These are phyloP conservation scores for Polygonum maritimum DNA, from an alignment of 148 eudicot species.

Conservation along the genomic window DNA sequence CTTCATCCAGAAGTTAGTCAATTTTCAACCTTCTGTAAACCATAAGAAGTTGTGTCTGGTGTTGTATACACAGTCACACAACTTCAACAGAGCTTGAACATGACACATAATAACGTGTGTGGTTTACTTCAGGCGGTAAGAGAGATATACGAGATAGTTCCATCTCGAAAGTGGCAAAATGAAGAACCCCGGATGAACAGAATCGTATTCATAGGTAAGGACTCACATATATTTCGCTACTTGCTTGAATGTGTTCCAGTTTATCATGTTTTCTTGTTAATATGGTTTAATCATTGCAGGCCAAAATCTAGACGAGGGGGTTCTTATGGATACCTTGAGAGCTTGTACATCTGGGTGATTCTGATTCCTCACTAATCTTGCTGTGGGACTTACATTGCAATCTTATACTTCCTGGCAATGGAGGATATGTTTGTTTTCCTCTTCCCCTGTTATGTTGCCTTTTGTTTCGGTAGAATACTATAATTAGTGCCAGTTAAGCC, in stretches of 20 bases:
- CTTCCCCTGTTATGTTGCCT: not conserved
- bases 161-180: slow-evolving; percentile 67
- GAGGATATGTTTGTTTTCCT: not conserved
- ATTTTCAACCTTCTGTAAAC: not conserved
- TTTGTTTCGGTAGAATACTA: not conserved
- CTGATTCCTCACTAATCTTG: not conserved
- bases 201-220: slow-evolving; percentile 83
- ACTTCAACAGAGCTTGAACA: not conserved
- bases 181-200: slow-evolving; percentile 53
- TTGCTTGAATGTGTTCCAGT: not conserved
- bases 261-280: no score
- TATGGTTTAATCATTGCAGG: slow-evolving; percentile 32
- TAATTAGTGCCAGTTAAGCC: not conserved
- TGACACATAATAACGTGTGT: not conserved
- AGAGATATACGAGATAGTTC: slow-evolving; percentile 89
- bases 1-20: not conserved
- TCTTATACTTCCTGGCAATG: not conserved
- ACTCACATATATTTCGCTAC: not conserved
- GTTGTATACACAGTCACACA: not conserved
- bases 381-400: not conserved
- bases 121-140: slow-evolving; percentile 60
- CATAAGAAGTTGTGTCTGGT: not conserved
- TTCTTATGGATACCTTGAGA: slow-evolving; percentile 49
- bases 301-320: slow-evolving; percentile 53
- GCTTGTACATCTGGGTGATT: slow-evolving; percentile 29